phyloP scores from a whole-genome alignment of 768 basidiomycete species.

The Omphalotus guepiniiformis region DNA sequence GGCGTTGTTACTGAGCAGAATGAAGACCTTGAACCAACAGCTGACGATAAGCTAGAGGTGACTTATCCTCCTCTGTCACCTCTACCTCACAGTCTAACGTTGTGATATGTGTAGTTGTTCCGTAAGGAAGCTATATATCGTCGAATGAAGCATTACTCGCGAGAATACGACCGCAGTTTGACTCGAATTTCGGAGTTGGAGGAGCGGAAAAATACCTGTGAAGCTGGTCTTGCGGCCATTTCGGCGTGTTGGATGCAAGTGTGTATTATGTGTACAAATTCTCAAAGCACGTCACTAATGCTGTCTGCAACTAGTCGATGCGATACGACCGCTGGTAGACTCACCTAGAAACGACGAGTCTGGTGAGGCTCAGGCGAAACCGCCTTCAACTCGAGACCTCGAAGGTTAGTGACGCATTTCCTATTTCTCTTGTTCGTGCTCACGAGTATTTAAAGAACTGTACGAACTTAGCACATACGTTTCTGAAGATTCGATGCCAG shows the following conservation, averaged over 20 bases:
- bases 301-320: constrained; percentile 52
- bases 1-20: constrained; percentile 29
- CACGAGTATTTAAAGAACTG: constrained; percentile 29
- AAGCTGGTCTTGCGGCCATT: constrained; percentile 69
- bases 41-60: constrained; percentile 56
- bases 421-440: constrained; percentile 4
- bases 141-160: constrained; percentile 78
- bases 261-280: constrained; percentile 12
- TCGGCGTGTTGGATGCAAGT: constrained; percentile 82
- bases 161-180: constrained; percentile 65
- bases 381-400: constrained; percentile 36
- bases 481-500: constrained; percentile 29
- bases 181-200: constrained; percentile 61
- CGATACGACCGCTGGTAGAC: constrained; percentile 48
- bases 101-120: constrained; percentile 57
- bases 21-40: constrained; percentile 44
- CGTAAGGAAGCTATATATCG: constrained; percentile 85
- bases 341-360: background rate
- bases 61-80: constrained; percentile 11
- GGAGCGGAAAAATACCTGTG: constrained; percentile 57
- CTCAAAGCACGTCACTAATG: constrained; percentile 4
- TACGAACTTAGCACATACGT: constrained; percentile 42
- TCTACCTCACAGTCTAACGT: constrained; percentile 13
- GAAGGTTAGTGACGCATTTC: constrained; percentile 30
- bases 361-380: constrained; percentile 47